Base-by-base conservation (phyloP, 257 asterid species). In the Echites panduratus region DNA sequence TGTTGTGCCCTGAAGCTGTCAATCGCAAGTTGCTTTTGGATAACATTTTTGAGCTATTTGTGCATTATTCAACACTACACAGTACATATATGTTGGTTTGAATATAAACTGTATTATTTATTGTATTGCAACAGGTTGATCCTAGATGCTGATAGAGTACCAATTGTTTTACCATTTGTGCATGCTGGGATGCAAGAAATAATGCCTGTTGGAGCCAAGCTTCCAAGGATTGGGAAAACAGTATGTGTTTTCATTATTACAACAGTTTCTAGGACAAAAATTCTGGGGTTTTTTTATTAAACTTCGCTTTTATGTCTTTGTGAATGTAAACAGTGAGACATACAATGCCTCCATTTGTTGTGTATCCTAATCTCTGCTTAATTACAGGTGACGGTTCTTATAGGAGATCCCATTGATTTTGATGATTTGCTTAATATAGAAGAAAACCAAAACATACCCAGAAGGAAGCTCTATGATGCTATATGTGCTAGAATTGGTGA, bases 141-240 rank as follows among this genome's bases (percentile, higher is more conserved):
- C 79, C 71, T 90, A 76, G 98, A 92, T 82, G 96, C 97, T 50
- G 98, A 92, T 69, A 75, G 64, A 67, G 53, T 84, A 53, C 98
- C 98, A 16, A 72, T 92, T 59, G 97, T 92, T 66, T 85, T 92
- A 62, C 98, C 98, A 5, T 92, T 92, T 77, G 98, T 92, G 82
- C 98, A 92, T 72, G 77, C 91, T 47, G 97, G 97, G 63, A 92
- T 92, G 98, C 96, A 92, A 78, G 93, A 90, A 7, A 76, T 92
- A 82, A 90, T 92, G 96, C 98, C 98, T 19, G 80, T 90, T 52
- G 98, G 98, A 78, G 90, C 98, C 80, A 90, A 85, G 78, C 77
- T 92, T 76, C 98, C 98, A 11, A 83, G 89, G 82, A 84, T 89
- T 66, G 98, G 98, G 52, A 90, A 92, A 83, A 87, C 83, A 80